Percentiles rank a stretch among this genome's conserved stretches.
phyloP scores from a whole-genome alignment of 495 filamentous ascomycete species.

The Neurospora intermedia region DNA sequence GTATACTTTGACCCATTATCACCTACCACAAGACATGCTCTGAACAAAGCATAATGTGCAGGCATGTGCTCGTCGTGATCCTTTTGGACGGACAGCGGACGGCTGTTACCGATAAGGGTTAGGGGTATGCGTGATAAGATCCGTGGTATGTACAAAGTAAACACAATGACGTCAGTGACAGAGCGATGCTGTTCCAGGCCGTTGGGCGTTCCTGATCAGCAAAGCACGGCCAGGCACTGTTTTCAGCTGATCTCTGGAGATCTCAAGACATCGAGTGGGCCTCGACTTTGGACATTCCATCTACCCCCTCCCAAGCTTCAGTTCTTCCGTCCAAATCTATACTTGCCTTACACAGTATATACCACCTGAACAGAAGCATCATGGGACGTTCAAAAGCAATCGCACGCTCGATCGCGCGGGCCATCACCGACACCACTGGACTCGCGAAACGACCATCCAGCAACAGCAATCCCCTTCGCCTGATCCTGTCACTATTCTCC shows the following conservation, averaged over 20 bases:
- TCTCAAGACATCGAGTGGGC: background rate
- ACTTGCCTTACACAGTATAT: too few relatives aligned
- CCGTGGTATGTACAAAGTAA: background rate
- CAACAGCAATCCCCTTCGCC: conserved; percentile 7
- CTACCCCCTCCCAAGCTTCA: too few relatives aligned
- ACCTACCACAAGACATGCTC: too few relatives aligned
- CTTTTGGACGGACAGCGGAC: too few relatives aligned
- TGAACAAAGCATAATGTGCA: too few relatives aligned
- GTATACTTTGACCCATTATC: too few relatives aligned
- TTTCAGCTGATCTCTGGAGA: background rate
- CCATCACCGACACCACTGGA: conserved; percentile 21
- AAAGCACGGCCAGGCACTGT: background rate
- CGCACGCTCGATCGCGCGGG: conserved; percentile 25
- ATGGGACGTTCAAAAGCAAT: conserved; percentile 23
- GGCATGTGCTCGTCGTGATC: too few relatives aligned
- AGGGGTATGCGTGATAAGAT: background rate
- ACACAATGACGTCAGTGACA: background rate
- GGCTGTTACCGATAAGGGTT: background rate
- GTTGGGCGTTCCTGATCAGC: background rate
- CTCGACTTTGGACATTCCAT: too few relatives aligned
- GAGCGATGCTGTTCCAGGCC: background rate
- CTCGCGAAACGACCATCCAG: background rate
- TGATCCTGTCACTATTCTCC: conserved; percentile 20
- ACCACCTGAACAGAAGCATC: background rate
- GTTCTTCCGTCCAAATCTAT: too few relatives aligned